Evolutionary conservation across 2,329 filamentous ascomycete genomes (phyloP), one percentile per base, ranked within the genome.

Genomic region (Penicillium corylophilum): DNA sequence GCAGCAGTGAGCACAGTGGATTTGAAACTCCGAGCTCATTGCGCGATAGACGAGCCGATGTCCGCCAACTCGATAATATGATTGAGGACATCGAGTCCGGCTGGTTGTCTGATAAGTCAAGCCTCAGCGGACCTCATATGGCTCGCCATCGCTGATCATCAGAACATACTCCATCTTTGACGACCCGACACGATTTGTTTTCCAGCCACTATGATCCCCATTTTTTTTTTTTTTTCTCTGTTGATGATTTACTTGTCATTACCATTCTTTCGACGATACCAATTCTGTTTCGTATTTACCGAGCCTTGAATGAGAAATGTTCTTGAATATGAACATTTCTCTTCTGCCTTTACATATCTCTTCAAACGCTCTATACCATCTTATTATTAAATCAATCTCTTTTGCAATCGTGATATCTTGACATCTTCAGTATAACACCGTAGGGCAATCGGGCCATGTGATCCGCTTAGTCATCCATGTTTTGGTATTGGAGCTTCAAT

Each of bases 31-130:
- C 59, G 9, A 59, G 47, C 18, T 57, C 52, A 8, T 43, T 48
- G 29, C 54, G 44, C 33, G 63, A 63, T 23, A 47, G 50, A 38
- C 62, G 64, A 24, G 55, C 51, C 16, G 62, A 64, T 44, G 45
- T 65, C 24, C 62, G 59, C 20, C 66, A 65, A n/a, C 39, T 69
- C 13, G 67, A 69, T 47, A 59, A 65, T 35, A 66, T 69, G 63
- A 61, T 68, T 13, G 63, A 66, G 47, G 66, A 69, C 36, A 60
- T 67, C 31, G 66, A 71, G 39, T 53, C 67, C 44, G 63, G 60
- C n/a, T 71, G 67, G 64, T 31, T 61, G 46, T 67, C 67, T 16
- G 63, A 69, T 31, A 61, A 64, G 44, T 64, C 57, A 15, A 61
- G 51, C 41, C 12, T 55, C 12, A 50, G 40, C 36, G 51, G 56